Conservation (phyloP, 2,329 filamentous ascomycete genomes). For the Exophiala xenobiotica region DNA sequence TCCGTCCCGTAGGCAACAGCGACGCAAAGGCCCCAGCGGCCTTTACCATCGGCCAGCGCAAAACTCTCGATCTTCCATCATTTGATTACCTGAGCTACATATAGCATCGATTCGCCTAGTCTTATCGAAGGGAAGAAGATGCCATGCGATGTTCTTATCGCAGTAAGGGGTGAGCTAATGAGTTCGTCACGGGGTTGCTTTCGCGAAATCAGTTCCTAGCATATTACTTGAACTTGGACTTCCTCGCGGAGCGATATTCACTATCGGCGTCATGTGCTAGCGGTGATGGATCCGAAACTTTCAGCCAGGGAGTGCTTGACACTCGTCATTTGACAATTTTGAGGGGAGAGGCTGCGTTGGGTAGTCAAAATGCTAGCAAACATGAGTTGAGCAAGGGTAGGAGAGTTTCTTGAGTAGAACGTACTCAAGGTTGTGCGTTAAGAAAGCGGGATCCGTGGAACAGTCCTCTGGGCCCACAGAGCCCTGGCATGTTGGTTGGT, state of each 20-base stretch:
- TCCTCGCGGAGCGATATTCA: constrained; percentile 11
- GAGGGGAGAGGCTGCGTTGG: constrained; percentile 4
- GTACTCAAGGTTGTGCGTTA: constrained; percentile 4
- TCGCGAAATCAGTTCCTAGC: constrained; percentile 6
- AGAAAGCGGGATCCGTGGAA: constrained; percentile 8
- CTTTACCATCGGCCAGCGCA: constrained; percentile 15
- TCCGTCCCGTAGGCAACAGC: constrained; percentile 8
- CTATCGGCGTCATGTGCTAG: constrained; percentile 11
- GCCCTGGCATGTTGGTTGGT: background rate
- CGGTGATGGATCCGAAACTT: constrained; percentile 13
- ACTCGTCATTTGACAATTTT: constrained; percentile 15
- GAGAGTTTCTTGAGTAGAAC: constrained; percentile 8
- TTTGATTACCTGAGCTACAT: constrained; percentile 14
- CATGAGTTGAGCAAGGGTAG: constrained; percentile 3
- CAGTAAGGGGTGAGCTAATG: constrained; percentile 12
- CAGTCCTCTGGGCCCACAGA: constrained; percentile 2
- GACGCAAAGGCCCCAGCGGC: constrained; percentile 11
- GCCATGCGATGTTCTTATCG: constrained; percentile 7
- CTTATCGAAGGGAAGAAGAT: constrained; percentile 17
- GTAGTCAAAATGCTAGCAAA: constrained; percentile 10
- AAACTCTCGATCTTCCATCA: constrained; percentile 11
- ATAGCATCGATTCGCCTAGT: constrained; percentile 17
- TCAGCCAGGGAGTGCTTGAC: constrained; percentile 11
- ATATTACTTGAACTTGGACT: constrained; percentile 13
- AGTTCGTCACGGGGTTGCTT: constrained; percentile 9